Percentiles rank a stretch among this genome's conserved stretches.
phyloP scores from a whole-genome alignment of 2,329 filamentous ascomycete genomes.

The Dactylellina sp. region DNA sequence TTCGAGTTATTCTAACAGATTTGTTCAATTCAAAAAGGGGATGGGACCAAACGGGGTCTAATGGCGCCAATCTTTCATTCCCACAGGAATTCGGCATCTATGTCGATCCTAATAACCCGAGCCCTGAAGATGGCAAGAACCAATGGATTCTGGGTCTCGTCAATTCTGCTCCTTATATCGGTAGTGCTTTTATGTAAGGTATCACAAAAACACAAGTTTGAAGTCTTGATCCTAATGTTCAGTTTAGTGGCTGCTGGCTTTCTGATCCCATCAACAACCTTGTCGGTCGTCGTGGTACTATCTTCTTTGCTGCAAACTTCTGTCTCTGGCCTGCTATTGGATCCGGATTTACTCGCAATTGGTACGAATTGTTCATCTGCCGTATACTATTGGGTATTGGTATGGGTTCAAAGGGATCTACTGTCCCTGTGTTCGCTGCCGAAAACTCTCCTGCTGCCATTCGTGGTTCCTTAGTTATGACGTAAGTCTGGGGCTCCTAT shows the following conservation, averaged over 20 bases:
- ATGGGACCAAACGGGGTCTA: conserved; percentile 75
- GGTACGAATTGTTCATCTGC: conserved; percentile 70
- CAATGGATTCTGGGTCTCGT: conserved; percentile 75
- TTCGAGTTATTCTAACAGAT: neutral
- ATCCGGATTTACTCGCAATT: conserved; percentile 72
- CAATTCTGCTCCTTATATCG: conserved; percentile 70
- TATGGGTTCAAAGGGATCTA: conserved; percentile 73
- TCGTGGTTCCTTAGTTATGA: conserved; percentile 71
- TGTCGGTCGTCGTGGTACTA: conserved; percentile 73
- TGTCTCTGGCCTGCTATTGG: conserved; percentile 77
- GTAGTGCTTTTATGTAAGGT: conserved; percentile 69
- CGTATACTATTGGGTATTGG: conserved; percentile 70
- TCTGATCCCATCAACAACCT: conserved; percentile 73
- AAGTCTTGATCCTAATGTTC: conserved; percentile 2
- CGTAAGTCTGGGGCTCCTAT: conserved; percentile 62
- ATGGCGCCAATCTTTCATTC: conserved; percentile 65
- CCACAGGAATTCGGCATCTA: conserved; percentile 57
- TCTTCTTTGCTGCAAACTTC: conserved; percentile 74
- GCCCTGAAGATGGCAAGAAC: conserved; percentile 65
- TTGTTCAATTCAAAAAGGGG: conserved; percentile 63
- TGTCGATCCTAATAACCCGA: conserved; percentile 57
- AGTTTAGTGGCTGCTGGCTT: conserved; percentile 72
- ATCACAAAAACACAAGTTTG: neutral
- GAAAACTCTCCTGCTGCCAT: conserved; percentile 70
- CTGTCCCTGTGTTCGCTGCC: conserved; percentile 69